Evolutionary conservation across 176 grass and related monocot genomes (phyloP).

Genomic region (bread wheat (Triticum aestivum)): IWGSC_CS_RefSeq_v2.1 NC_057804.1:323965343-323965842

Average conservation of each 20-base stretch:
- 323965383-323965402: neutral
- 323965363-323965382: slow-evolving; percentile 56
- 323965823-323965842: neutral
- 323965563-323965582: neutral
- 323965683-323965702: neutral
- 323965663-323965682: neutral
- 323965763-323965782: neutral
- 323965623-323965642: slow-evolving; percentile 12
- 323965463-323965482: neutral
- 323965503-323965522: neutral
- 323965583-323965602: neutral
- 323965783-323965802: neutral
- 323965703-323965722: neutral
- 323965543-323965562: neutral
- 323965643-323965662: neutral
- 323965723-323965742: neutral
- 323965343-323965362: slow-evolving; percentile 75
- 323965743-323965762: neutral
- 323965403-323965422: neutral
- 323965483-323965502: neutral
- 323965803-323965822: neutral
- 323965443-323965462: neutral
- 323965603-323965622: neutral
- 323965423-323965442: slow-evolving; percentile 6
- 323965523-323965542: neutral